Conservation (phyloP, 345 rosid species). For the Euphorbia peplus region DNA sequence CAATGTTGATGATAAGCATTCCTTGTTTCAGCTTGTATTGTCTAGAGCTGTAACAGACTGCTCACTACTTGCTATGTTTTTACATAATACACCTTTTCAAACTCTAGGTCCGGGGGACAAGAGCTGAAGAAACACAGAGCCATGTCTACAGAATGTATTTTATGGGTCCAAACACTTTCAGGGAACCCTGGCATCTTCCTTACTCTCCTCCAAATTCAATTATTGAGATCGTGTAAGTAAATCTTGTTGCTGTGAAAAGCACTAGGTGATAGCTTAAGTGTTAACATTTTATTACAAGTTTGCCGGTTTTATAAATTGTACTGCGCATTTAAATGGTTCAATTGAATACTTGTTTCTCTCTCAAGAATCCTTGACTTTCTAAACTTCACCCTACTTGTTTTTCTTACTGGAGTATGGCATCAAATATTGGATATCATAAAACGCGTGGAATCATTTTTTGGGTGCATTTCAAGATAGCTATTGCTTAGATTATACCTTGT, state of each 20-base stretch:
- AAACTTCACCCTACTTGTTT: background rate
- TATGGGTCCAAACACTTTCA: conserved; percentile 94
- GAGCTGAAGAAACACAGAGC: conserved; percentile 91
- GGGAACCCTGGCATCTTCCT: conserved; percentile 99
- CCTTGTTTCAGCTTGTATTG: conserved; percentile 13
- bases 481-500: background rate
- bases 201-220: conserved; percentile 87
- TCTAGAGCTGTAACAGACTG: conserved; percentile 6
- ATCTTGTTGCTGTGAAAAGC: background rate
- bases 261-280: conserved; percentile 11
- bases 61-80: conserved; percentile 9
- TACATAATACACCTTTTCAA: conserved; percentile 17
- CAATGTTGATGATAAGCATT: conserved; percentile 12
- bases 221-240: conserved; percentile 88
- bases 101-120: conserved; percentile 79
- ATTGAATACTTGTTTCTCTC: background rate
- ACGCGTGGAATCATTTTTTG: background rate
- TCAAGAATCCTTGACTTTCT: background rate
- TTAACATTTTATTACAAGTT: conserved; percentile 15
- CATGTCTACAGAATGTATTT: conserved; percentile 94
- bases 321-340: background rate
- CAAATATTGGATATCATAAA: background rate
- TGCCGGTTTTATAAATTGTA: conserved; percentile 14
- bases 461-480: background rate
- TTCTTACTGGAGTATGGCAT: background rate